Conservation (phyloP, 805 yeast species). For the Grigorovia jiainica region DNA sequence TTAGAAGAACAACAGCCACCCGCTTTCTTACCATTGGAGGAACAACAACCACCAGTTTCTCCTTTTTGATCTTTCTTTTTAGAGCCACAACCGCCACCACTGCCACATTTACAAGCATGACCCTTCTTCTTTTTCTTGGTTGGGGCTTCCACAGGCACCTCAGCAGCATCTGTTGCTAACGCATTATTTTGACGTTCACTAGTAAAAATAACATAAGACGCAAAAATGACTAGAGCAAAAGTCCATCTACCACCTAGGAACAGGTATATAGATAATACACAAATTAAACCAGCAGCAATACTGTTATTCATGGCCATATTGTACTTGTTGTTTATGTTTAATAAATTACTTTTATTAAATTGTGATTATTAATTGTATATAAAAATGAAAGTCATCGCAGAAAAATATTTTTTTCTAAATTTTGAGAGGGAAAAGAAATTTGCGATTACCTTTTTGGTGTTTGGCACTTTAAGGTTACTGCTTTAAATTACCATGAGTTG, state of each 20-base stretch:
- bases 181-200: slow-evolving; percentile 7
- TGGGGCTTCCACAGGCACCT: background rate
- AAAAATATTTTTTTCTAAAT: background rate
- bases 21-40: background rate
- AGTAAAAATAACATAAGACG: slow-evolving; percentile 19
- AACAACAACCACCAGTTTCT: slow-evolving; percentile 1
- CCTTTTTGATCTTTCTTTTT: slow-evolving; percentile 5
- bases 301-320: slow-evolving; percentile 1
- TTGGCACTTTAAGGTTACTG: no score
- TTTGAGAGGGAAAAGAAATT: background rate
- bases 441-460: no score
- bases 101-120: slow-evolving; percentile 5
- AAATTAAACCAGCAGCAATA: background rate
- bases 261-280: background rate
- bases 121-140: background rate
- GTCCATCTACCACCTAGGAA: slow-evolving; percentile 31
- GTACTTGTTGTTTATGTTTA: no score
- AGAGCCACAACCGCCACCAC: slow-evolving; percentile 20
- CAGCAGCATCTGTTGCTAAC: background rate
- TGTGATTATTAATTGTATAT: background rate
- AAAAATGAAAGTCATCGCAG: background rate
- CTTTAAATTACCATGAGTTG: no score
- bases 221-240: slow-evolving; percentile 22
- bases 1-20: slow-evolving; percentile 5
- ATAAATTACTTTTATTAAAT: no score